Conservation (phyloP, 768 basidiomycete species). For the Atractiella rhizophila region DNA sequence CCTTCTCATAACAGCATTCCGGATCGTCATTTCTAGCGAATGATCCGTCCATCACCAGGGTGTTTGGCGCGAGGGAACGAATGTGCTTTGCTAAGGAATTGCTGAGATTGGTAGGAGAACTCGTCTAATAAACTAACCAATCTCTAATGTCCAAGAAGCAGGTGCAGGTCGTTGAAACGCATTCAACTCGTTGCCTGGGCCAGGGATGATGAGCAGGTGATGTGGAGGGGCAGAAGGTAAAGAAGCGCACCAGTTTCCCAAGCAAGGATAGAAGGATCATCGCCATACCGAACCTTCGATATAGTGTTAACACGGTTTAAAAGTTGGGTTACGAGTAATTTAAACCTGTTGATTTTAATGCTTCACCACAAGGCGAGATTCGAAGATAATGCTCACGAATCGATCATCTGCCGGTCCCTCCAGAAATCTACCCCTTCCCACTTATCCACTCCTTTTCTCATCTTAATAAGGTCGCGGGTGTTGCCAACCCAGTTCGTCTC, state of each 20-base stretch:
- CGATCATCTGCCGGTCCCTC: constrained; percentile 11
- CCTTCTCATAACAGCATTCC: constrained; percentile 9
- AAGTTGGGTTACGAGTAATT: constrained; percentile 15
- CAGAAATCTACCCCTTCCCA: constrained; percentile 15
- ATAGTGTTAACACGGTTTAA: constrained; percentile 15
- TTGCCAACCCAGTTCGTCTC: constrained; percentile 15
- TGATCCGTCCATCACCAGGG: constrained; percentile 16
- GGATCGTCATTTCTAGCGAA: constrained; percentile 13
- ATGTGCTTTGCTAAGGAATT: too few species aligned
- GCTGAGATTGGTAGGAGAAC: too few species aligned
- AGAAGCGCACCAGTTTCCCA: constrained; percentile 20
- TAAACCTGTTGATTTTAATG: constrained; percentile 1
- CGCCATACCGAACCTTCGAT: constrained; percentile 13
- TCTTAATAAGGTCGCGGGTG: constrained; percentile 8
- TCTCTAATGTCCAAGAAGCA: too few species aligned
- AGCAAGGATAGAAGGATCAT: constrained; percentile 14
- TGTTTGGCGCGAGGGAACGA: constrained; percentile 13
- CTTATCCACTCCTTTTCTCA: constrained; percentile 10
- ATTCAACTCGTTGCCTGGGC: too few species aligned
- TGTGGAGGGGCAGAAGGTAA: too few species aligned
- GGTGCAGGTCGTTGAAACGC: too few species aligned
- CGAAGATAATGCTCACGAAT: background rate
- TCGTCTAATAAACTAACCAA: too few species aligned
- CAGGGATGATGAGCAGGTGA: too few species aligned
- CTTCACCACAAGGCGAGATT: background rate